Conservation (phyloP, 352 stramenopile species). For the Globisporangium lucens region DNA sequence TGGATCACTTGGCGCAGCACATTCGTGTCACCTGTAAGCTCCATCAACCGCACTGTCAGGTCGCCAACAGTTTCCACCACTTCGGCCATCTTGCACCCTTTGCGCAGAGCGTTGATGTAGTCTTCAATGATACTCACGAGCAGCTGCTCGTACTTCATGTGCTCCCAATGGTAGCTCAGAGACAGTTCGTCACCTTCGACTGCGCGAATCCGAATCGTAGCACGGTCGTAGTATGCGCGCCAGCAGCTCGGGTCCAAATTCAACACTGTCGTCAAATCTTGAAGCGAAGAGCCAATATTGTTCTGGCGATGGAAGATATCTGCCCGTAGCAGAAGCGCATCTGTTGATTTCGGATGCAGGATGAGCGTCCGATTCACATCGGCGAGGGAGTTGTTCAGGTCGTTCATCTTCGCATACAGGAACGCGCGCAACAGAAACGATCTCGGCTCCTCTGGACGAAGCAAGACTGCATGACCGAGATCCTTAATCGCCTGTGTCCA, state of each 20-base stretch:
- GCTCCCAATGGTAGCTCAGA: slow-evolving; percentile 63
- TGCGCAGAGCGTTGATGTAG: slow-evolving; percentile 67
- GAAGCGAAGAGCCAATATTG: slow-evolving; percentile 43
- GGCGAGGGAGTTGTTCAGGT: slow-evolving; percentile 47
- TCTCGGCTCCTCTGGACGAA: slow-evolving; percentile 52
- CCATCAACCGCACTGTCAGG: slow-evolving; percentile 57
- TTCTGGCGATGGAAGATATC: slow-evolving; percentile 58
- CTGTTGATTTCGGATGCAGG: slow-evolving; percentile 59
- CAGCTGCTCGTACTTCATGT: slow-evolving; percentile 64
- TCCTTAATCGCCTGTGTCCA: slow-evolving; percentile 77
- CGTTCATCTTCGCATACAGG: slow-evolving; percentile 50
- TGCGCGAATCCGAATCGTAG: slow-evolving; percentile 55
- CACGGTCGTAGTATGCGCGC: slow-evolving; percentile 79
- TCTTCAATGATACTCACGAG: slow-evolving; percentile 67
- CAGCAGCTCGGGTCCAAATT: slow-evolving; percentile 62
- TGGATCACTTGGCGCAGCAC: slow-evolving; percentile 62
- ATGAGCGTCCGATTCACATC: slow-evolving; percentile 60
- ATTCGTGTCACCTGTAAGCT: slow-evolving; percentile 58
- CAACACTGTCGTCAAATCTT: slow-evolving; percentile 63
- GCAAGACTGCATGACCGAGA: slow-evolving; percentile 42
- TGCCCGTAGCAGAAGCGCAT: slow-evolving; percentile 62
- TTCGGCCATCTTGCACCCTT: slow-evolving; percentile 68
- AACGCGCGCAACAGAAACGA: slow-evolving; percentile 56
- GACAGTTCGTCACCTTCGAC: slow-evolving; percentile 64
- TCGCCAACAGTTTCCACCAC: slow-evolving; percentile 75